Percentiles rank a stretch among this genome's conserved stretches.
phyloP scores from a whole-genome alignment of 352 stramenopile genomes.

The Phytophthora palmivora region DNA sequence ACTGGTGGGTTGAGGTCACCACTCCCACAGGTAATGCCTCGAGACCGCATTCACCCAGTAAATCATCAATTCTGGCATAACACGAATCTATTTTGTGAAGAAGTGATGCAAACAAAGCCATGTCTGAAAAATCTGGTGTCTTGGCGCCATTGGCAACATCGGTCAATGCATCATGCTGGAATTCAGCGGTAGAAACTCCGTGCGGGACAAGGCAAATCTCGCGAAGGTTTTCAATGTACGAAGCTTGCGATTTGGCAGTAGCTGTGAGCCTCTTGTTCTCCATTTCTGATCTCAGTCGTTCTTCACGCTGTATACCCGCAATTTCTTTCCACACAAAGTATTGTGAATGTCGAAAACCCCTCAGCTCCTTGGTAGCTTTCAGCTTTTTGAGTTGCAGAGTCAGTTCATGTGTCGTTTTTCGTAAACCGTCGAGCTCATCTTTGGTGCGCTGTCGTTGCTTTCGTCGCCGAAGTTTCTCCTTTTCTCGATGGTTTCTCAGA shows the following conservation, averaged over 20 bases:
- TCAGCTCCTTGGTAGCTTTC: not conserved
- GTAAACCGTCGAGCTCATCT: not conserved
- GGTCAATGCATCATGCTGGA: not conserved
- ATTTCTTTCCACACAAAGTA: conserved; percentile 9
- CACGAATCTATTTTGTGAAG: conserved; percentile 8
- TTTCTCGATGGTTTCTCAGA: not conserved
- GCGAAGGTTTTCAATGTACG: conserved; percentile 8
- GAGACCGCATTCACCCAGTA: conserved; percentile 4
- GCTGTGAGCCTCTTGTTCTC: conserved; percentile 4
- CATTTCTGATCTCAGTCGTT: conserved; percentile 2
- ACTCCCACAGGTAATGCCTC: not conserved
- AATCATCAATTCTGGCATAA: conserved; percentile 11
- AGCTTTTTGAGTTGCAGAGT: conserved; percentile 2
- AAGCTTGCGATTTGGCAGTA: not conserved
- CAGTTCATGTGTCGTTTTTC: not conserved
- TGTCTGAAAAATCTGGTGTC: not conserved
- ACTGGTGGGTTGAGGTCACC: not conserved
- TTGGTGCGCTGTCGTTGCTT: conserved; percentile 2
- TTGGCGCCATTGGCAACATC: not conserved
- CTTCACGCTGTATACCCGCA: not conserved
- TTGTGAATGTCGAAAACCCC: not conserved
- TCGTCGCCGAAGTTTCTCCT: not conserved
- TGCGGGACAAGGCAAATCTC: not conserved
- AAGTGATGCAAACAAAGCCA: not conserved
- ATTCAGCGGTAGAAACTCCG: not conserved